Evolutionary conservation across 1,139 yeast species (phyloP).

Genomic region (Geotrichum bryndzae): DNA sequence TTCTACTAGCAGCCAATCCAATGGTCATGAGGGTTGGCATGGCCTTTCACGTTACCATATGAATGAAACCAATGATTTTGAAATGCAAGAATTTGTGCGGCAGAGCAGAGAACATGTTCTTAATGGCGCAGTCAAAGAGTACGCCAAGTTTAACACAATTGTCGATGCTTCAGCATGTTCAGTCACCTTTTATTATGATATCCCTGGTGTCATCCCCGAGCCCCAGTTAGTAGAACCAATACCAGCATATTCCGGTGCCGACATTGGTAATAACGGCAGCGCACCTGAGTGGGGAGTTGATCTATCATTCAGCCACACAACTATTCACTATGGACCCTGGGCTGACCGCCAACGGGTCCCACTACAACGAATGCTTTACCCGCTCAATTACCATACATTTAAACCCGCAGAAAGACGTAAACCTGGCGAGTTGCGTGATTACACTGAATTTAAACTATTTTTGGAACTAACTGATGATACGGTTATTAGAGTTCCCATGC

Average conservation of each 20-base stretch:
- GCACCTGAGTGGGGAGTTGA: constrained; percentile 65
- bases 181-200: constrained; percentile 60
- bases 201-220: constrained; percentile 56
- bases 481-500: constrained; percentile 70
- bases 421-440: constrained; percentile 50
- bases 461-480: constrained; percentile 55
- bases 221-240: constrained; percentile 16
- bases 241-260: constrained; percentile 33
- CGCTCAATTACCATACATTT: constrained; percentile 57
- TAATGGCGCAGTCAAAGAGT: constrained; percentile 48
- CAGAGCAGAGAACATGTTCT: constrained; percentile 22
- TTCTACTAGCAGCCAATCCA: not conserved
- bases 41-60: constrained; percentile 40
- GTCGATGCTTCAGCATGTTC: constrained; percentile 56
- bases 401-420: constrained; percentile 40
- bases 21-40: constrained; percentile 20
- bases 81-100: constrained; percentile 10
- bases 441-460: constrained; percentile 50
- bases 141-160: constrained; percentile 73
- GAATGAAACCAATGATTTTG: constrained; percentile 13
- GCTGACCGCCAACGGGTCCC: constrained; percentile 76
- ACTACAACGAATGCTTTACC: constrained; percentile 62
- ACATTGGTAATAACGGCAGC: constrained; percentile 49
- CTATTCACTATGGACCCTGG: constrained; percentile 91
- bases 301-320: constrained; percentile 53